Evolutionary conservation across 805 yeast genomes (phyloP).

Genomic region (Candida wancherniae): DNA sequence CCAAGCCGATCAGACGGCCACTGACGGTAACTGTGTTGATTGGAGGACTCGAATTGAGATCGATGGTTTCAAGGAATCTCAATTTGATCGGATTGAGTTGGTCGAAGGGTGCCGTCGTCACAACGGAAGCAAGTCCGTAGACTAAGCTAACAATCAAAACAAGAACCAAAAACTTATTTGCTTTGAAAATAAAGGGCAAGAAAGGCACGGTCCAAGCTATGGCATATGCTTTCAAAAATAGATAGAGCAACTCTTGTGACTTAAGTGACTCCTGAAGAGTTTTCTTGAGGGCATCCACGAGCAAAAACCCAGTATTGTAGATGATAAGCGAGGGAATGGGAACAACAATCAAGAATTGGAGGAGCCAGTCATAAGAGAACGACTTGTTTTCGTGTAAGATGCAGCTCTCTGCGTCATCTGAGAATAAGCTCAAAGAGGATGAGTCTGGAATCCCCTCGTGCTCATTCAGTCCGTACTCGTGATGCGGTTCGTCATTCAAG

Average conservation of each 20-base stretch:
- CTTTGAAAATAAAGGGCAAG: slow-evolving; percentile 64
- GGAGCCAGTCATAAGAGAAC: slow-evolving; percentile 72
- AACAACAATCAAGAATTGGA: slow-evolving; percentile 64
- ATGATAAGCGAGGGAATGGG: slow-evolving; percentile 58
- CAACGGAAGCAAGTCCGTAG: slow-evolving; percentile 32
- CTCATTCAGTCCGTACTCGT: slow-evolving; percentile 13
- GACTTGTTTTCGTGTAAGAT: slow-evolving; percentile 31
- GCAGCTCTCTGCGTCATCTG: slow-evolving; percentile 20
- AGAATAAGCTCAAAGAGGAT: slow-evolving; percentile 19
- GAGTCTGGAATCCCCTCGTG: slow-evolving; percentile 13
- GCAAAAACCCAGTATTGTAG: slow-evolving; percentile 50
- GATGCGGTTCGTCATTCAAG: slow-evolving; percentile 18
- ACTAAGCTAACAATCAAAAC: slow-evolving; percentile 30
- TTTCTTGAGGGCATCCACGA: slow-evolving; percentile 63
- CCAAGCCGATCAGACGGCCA: slow-evolving; percentile 47
- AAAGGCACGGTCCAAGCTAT: slow-evolving; percentile 42
- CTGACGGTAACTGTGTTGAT: slow-evolving; percentile 40
- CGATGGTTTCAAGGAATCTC: slow-evolving; percentile 60
- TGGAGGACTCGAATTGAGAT: slow-evolving; percentile 31
- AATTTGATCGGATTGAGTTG: slow-evolving; percentile 62
- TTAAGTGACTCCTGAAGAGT: slow-evolving; percentile 61
- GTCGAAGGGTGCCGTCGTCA: slow-evolving; percentile 55
- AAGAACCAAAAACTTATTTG: slow-evolving; percentile 49
- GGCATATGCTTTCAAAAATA: slow-evolving; percentile 24
- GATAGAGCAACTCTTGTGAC: slow-evolving; percentile 36